Evolutionary conservation across 768 basidiomycete genomes (phyloP).

Genomic region (Suillus discolor): DNA sequence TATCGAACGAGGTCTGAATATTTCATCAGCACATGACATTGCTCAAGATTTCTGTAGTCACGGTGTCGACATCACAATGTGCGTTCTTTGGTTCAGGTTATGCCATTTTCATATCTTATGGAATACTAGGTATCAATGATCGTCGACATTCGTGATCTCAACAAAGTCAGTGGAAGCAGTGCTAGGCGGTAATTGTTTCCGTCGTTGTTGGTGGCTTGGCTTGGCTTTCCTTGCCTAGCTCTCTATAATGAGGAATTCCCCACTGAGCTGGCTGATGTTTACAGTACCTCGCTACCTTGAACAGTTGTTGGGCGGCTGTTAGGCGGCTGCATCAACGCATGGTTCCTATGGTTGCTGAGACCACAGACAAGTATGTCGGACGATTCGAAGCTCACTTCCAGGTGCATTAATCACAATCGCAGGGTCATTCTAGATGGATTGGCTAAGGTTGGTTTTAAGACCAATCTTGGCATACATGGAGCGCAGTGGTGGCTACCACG

Average conservation of each 20-base stretch:
- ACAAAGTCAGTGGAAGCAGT: slow-evolving; percentile 10
- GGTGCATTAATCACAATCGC: neutral
- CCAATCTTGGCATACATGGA: slow-evolving; percentile 35
- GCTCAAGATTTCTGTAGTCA: slow-evolving; percentile 37
- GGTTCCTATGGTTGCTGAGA: slow-evolving; percentile 22
- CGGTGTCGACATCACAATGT: slow-evolving; percentile 34
- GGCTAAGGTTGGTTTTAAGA: slow-evolving; percentile 39
- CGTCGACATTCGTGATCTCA: slow-evolving; percentile 26
- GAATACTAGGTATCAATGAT: slow-evolving; percentile 24
- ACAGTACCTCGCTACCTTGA: slow-evolving; percentile 19
- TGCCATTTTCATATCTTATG: slow-evolving; percentile 7
- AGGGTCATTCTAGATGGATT: slow-evolving; percentile 42
- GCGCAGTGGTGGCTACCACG: slow-evolving; percentile 43
- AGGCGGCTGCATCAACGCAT: slow-evolving; percentile 25
- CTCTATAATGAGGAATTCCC: slow-evolving; percentile 23
- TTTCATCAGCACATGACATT: slow-evolving; percentile 36
- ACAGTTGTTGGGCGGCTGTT: slow-evolving; percentile 10
- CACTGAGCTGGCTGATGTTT: slow-evolving; percentile 25
- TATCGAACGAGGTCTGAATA: slow-evolving; percentile 2
- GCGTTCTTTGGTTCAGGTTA: neutral
- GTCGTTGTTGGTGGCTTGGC: neutral
- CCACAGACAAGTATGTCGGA: slow-evolving; percentile 27
- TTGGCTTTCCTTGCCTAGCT: slow-evolving; percentile 11
- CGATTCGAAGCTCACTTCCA: neutral
- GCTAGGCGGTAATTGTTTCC: slow-evolving; percentile 14